Evolutionary conservation across 2,329 filamentous ascomycete genomes (phyloP), one percentile per base, ranked within the genome.

Genomic region (Paecilomyces sp.): DNA sequence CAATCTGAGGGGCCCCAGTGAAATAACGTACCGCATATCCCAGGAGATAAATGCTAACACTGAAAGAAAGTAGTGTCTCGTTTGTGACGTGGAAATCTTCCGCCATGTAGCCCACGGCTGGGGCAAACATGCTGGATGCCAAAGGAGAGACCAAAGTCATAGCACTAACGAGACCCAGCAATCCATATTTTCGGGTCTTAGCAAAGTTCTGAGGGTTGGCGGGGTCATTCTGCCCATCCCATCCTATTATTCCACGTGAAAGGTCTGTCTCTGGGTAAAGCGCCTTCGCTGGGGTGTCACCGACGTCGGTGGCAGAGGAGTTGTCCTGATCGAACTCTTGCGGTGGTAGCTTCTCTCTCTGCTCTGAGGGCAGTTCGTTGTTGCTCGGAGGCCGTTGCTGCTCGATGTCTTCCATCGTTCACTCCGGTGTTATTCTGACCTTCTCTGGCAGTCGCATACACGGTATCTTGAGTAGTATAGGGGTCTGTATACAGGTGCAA

Each of bases 171-270:
- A 73, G 62, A 2, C 52, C 63, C 41, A 47, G 41, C 41, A 47
- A 47, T 15, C 57, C 58, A 66, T 65, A 71, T 62, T 72, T 71
- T 24, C 64, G 64, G 7, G 31, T 28, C 0, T 57, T 1, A 8
- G 64, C 5, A 54, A 71, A 86, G 70, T 87, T 87, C 65, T 85
- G 77, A 1, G 85, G 85, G 71, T 84, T 83, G 2, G 74, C 71
- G 0, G 82, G 83, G 66, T 87, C 85, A 58, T 82, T 78, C 65
- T 84, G 81, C 41, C 77, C 70, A 3, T 87, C 84, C 85, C 85
- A 87, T 47, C 83, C 85, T 24, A 87, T 80, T 60, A 86, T 67
- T n/a, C 80, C 81, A 1, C 71, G 73, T 56, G 75, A 76, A 22
- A 87, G 78, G 63, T 86, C 77, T 25, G 77, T 79, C 30, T 79